These are phyloP conservation scores for Stereocaulon alpinum DNA, from an alignment of 495 filamentous ascomycete genomes.

Conservation along the genomic window DNA sequence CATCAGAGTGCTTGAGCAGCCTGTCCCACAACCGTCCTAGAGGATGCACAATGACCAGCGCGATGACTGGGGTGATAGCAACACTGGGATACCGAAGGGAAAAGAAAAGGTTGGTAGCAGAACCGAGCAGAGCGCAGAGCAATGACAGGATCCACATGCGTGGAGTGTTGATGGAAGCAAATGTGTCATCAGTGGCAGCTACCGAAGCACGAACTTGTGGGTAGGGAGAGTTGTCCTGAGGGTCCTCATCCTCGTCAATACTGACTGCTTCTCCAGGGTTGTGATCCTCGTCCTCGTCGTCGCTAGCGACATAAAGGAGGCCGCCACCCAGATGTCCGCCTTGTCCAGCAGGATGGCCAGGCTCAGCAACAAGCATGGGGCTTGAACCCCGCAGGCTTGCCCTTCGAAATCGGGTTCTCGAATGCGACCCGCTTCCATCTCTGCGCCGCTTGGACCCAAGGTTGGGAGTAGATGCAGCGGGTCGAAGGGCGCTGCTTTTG, in stretches of 20 bases:
- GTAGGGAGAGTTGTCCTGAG: constrained; percentile 30
- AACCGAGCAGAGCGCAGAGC: constrained; percentile 68
- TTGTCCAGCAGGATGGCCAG: constrained; percentile 9
- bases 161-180: constrained; percentile 71
- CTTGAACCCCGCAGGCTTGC: constrained; percentile 5
- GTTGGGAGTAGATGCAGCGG: not conserved
- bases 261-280: not conserved
- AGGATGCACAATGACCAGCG: constrained; percentile 70
- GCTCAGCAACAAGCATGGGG: constrained; percentile 9
- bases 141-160: constrained; percentile 78
- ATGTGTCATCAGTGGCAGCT: constrained; percentile 57
- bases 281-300: constrained; percentile 6
- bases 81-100: constrained; percentile 77
- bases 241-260: constrained; percentile 9
- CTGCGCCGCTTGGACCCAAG: not conserved
- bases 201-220: constrained; percentile 71
- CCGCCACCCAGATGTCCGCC: not conserved
- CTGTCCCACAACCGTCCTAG: constrained; percentile 70
- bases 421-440: not conserved
- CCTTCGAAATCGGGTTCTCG: constrained; percentile 4
- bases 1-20: constrained; percentile 48
- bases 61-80: constrained; percentile 75
- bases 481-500: not conserved
- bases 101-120: constrained; percentile 77
- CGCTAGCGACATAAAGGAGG: not conserved